These are phyloP conservation scores for Chenopodium formosanum DNA, from an alignment of 148 eudicot genomes.

Conservation along the genomic window DNA sequence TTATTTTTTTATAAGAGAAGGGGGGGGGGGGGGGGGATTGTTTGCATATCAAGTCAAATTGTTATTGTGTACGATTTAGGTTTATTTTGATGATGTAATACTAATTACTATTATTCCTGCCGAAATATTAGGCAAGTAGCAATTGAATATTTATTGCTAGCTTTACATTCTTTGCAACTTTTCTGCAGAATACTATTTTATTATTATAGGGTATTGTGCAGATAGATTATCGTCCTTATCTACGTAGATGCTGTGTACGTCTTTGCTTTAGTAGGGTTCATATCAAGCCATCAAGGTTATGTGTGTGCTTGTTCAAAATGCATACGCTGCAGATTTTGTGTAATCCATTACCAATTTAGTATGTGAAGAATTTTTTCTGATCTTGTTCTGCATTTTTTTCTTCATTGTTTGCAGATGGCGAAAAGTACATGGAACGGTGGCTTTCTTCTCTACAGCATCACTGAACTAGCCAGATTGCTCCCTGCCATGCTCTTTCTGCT, in stretches of 20 bases:
- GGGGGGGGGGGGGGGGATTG: background rate
- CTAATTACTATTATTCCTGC: background rate
- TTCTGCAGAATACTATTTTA: too few species aligned
- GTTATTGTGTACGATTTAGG: background rate
- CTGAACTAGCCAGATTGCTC: conserved; percentile 23
- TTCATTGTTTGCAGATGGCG: conserved; percentile 33
- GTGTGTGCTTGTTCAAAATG: background rate
- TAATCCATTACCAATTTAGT: background rate
- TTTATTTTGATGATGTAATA: background rate
- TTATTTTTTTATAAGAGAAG: too few species aligned
- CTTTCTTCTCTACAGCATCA: conserved; percentile 51
- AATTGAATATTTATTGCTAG: too few species aligned
- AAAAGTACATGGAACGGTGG: conserved; percentile 61
- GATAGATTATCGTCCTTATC: background rate
- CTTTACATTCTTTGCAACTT: background rate
- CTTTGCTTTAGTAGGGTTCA: background rate
- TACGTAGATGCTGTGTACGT: background rate
- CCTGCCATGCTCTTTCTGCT: background rate
- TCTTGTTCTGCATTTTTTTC: background rate
- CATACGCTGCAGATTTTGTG: background rate
- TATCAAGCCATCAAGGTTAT: background rate
- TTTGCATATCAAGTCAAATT: background rate
- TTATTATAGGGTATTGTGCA: background rate
- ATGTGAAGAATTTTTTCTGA: background rate
- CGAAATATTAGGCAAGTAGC: background rate